Base-by-base conservation (phyloP, 495 filamentous ascomycete species). In the Aspergillus conjunctus region DNA sequence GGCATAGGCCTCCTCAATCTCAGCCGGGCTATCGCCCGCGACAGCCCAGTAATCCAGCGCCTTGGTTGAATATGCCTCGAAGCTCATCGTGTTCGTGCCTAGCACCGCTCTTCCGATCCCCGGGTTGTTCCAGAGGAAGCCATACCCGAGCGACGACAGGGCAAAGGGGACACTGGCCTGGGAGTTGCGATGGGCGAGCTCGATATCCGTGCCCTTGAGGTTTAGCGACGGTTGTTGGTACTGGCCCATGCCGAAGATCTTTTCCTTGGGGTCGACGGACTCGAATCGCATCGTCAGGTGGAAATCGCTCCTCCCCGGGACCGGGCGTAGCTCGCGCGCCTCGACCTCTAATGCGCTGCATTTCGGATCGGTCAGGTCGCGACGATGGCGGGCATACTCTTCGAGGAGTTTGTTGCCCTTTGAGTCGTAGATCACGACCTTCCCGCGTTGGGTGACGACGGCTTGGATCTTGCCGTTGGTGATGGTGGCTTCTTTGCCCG, bases 241-340 rank as follows among this genome's bases (percentile, higher is more conserved):
- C 67, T 87, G 83, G 12, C 84, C 84, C 84, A 87, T 85, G 33
- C 84, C 84, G 61, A 79, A 87, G 12, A 87, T 77, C 66, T 80
- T 83, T 68, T 87, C 84, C 32, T 77, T 68, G 0, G 69, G 67
- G 61, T 79, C 72, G 4, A 80, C 60, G 10, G 78, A 80, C 65
- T 85, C 83, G 54, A 87, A 73, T 0, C 84, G 76, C 54, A 78
- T 66, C 3, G 81, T 85, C 7, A 84, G 72, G 51, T 80, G 76
- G 66, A 79, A 84, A 54, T 83, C 79, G 20, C 72, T 73, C 17
- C 30, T 33, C n/a, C 81, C 81, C 2, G 74, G 68, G 20, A 78
- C 73, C 5, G 81, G 78, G n/a, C 75, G 73, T 61, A 85, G 80
- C 65, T 85, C 82, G 31, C 83, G 77, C 3, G 82, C 81, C 66